A percentile compares a stretch with the other conserved stretches of the same genome.
phyloP scores from a whole-genome alignment of 2,329 filamentous ascomycete genomes.

The Fusarium lateritium region DNA sequence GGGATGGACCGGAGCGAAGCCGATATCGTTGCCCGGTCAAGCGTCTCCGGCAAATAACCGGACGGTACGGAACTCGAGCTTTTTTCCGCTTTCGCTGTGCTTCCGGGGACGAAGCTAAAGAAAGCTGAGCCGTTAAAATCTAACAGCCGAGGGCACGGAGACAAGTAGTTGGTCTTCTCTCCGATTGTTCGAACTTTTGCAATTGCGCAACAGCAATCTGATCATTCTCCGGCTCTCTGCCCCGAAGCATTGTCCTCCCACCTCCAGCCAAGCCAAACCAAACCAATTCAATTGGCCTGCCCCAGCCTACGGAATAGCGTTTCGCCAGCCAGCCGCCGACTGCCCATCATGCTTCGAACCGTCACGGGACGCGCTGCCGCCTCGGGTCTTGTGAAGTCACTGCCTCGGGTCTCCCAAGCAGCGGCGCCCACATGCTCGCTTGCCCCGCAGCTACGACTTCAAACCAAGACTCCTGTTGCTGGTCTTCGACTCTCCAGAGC shows the following conservation, averaged over 20 bases:
- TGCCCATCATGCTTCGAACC: conserved; percentile 49
- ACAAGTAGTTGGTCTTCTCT: conserved; percentile 30
- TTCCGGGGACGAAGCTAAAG: conserved; percentile 17
- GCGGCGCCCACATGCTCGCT: conserved; percentile 45
- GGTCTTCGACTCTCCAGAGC: conserved; percentile 44
- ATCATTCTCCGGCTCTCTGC: conserved; percentile 6
- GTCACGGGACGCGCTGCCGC: conserved; percentile 48
- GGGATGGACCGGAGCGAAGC: conserved; percentile 33
- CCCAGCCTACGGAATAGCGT: conserved; percentile 30
- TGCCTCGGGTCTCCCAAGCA: conserved; percentile 47
- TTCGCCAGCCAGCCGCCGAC: conserved; percentile 34
- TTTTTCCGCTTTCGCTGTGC: conserved; percentile 23
- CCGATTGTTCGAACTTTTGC: conserved; percentile 14
- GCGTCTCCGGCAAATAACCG: conserved; percentile 41
- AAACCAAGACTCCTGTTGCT: conserved; percentile 29
- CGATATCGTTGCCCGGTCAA: conserved; percentile 25
- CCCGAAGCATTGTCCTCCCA: conserved; percentile 10
- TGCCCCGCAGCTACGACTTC: conserved; percentile 47
- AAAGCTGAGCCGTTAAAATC: conserved; percentile 37
- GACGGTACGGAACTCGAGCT: conserved; percentile 20
- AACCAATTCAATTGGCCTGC: conserved; percentile 35
- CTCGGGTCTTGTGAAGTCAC: conserved; percentile 45
- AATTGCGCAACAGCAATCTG: conserved; percentile 9
- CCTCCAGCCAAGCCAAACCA: conserved; percentile 7
- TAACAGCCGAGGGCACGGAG: conserved; percentile 30